Evolutionary conservation across 2,329 filamentous ascomycete species (phyloP), one percentile per base, ranked within the genome.

Genomic region (Scolecobasidium constrictum): DNA sequence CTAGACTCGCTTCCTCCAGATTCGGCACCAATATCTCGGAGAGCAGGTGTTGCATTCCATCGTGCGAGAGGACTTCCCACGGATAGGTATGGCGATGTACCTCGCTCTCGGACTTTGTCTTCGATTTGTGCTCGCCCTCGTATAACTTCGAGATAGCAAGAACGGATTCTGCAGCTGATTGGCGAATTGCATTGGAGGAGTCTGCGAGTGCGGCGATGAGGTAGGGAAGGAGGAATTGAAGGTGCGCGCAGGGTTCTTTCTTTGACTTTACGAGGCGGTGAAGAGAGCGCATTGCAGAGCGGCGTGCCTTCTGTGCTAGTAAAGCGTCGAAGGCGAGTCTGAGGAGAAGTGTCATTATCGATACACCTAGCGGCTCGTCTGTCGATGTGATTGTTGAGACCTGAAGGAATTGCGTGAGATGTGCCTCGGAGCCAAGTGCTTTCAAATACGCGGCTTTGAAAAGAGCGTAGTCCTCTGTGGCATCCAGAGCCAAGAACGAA

Each of bases 191-290:
- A 48, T 81, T 78, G 1, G 84, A 84, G 4, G 78, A 65, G 57
- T 96, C 90, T 18, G 77, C 71, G 15, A 96, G 72, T 17, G 83
- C 83, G 28, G 74, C 69, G 36, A 95, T 65, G 22, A 81, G 68
- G 61, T 94, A 95, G 2, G 90, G 90, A n/a, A 94, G 56, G 15
- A 95, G 59, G 9, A 77, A 75, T 56, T 96, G 90, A 38, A 88
- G 71, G 56, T 94, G 26, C 9, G n/a, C 26, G 9, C 9, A n/a
- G 9, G 26, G 26, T 31, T 7, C 9, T 9, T 9, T 36, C n/a
- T 36, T 7, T 11, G 12, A 7, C 16, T 36, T 36, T 7, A 36
- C 17, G 16, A 39, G 16, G 9, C 16, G 9, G 12, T 19, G 12
- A 26, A 18, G 9, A 9, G 11, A 18, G 19, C 11, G 76, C 38